These are phyloP conservation scores for Epicoccum sorghinum DNA, from an alignment of 2,329 filamentous ascomycete genomes.

Conservation along the genomic window DNA sequence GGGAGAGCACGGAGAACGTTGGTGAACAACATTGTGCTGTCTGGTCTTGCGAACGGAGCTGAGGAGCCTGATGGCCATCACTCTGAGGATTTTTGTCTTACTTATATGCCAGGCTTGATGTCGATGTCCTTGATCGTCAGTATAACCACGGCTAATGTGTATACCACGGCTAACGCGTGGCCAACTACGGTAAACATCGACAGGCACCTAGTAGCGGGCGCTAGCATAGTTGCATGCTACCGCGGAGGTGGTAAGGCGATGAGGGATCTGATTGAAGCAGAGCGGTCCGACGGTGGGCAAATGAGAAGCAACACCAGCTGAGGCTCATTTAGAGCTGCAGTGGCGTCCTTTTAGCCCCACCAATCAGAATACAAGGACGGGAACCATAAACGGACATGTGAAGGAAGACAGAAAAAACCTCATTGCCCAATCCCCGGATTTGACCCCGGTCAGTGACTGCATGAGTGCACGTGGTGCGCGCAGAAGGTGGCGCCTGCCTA, in stretches of 20 bases:
- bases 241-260: constrained; percentile 12
- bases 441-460: constrained; percentile 21
- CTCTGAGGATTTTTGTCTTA: neutral
- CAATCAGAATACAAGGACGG: constrained; percentile 9
- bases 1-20: constrained; percentile 21
- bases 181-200: constrained; percentile 14
- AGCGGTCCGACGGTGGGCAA: constrained; percentile 24
- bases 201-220: constrained; percentile 19
- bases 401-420: constrained; percentile 22
- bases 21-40: constrained; percentile 23
- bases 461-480: constrained; percentile 21
- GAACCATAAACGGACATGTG: constrained; percentile 19
- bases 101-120: constrained; percentile 14
- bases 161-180: too few species aligned
- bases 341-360: constrained; percentile 17
- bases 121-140: neutral
- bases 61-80: constrained; percentile 4
- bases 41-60: neutral
- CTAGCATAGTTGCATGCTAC: constrained; percentile 20
- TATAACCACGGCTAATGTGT: neutral
- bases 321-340: constrained; percentile 18
- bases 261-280: constrained; percentile 10
- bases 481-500: constrained; percentile 22
- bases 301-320: constrained; percentile 16
- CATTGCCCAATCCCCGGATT: constrained; percentile 19